Conservation (phyloP, 257 asterid species). For the Vinca minor region DNA sequence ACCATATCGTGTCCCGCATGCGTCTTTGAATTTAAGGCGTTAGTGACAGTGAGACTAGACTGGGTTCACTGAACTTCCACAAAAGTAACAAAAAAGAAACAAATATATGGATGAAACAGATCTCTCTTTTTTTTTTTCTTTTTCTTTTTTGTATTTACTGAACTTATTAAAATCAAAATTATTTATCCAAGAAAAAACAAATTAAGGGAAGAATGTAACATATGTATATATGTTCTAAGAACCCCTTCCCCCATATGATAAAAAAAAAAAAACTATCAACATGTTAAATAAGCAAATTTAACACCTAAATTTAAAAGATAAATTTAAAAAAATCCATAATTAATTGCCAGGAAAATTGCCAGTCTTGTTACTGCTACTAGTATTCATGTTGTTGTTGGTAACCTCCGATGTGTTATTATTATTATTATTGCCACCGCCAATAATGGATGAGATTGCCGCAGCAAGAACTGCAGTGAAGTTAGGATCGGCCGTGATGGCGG, state of each 20-base stretch:
- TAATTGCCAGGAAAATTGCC: too few species aligned
- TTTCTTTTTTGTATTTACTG: neutral
- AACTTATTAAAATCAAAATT: too few species aligned
- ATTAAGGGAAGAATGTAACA: neutral
- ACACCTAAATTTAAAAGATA: too few species aligned
- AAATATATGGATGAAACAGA: neutral
- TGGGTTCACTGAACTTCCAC: neutral
- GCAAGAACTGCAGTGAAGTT: slow-evolving; percentile 86
- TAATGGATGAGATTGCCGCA: slow-evolving; percentile 73
- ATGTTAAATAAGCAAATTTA: too few species aligned
- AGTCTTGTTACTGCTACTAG: too few species aligned
- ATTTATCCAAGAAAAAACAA: neutral
- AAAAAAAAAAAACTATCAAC: neutral
- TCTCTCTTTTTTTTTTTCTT: too few species aligned
- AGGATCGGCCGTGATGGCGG: slow-evolving; percentile 79
- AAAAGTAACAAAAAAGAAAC: neutral
- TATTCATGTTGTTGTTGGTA: too few species aligned
- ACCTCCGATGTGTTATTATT: slow-evolving; percentile 10
- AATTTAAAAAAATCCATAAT: too few species aligned
- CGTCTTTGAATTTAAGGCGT: too few species aligned
- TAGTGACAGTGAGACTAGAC: too few species aligned
- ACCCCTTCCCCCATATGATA: neutral
- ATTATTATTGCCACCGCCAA: slow-evolving; percentile 48
- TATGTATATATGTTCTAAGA: neutral
- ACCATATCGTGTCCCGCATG: too few species aligned